Base-by-base conservation (phyloP, 768 basidiomycete genomes). In the Sistotremastrum niveocremeum region DNA sequence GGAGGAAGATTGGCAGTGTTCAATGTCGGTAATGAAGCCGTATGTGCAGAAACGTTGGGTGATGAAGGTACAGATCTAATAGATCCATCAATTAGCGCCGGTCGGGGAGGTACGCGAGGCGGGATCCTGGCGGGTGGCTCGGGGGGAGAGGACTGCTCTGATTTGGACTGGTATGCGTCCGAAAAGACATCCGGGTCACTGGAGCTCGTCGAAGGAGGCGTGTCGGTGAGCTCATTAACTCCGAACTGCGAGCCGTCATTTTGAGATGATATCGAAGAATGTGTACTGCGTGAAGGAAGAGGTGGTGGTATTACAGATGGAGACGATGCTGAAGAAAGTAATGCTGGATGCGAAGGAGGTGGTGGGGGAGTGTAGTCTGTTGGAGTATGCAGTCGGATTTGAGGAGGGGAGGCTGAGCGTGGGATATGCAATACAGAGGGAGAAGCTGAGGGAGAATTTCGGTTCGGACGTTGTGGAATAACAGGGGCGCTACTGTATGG, bases 171-270 rank as follows among this genome's bases (percentile, higher is more conserved):
- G 10, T 6, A 5, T 9, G 33, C 32, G 12, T 7, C 29, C 42
- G 47, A 44, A 10, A 12, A 11, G 28, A 30, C 34, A 33, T 34
- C 39, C 20, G 10, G 28, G 35, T 29, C 30, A 31, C 34, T 37
- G n/a, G 36, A 2, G 12, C 12, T 9, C 39, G 41, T 35, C 12
- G 49, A 33, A 1, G 43, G 36, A 39, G 47, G 36, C 35, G 20
- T 20, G 44, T n/a, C 29, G 44, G 37, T 34, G 39, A 34, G 37
- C 42, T 38, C 52, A 57, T 30, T 55, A 37, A 51, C 67, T 62
- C 39, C 59, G 62, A 46, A 68, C 67, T 36, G 60, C 65, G 20
- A n/a, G 67, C 69, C 11, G 57, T 62, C 61, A 59, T 49, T 68
- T 68, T 12, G 68, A 65, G 20, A 20, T 20, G 20, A 20, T 20